Percentiles rank a stretch among this genome's conserved stretches.
phyloP scores from a whole-genome alignment of 345 rosid species.

The Balakata baccata region DNA sequence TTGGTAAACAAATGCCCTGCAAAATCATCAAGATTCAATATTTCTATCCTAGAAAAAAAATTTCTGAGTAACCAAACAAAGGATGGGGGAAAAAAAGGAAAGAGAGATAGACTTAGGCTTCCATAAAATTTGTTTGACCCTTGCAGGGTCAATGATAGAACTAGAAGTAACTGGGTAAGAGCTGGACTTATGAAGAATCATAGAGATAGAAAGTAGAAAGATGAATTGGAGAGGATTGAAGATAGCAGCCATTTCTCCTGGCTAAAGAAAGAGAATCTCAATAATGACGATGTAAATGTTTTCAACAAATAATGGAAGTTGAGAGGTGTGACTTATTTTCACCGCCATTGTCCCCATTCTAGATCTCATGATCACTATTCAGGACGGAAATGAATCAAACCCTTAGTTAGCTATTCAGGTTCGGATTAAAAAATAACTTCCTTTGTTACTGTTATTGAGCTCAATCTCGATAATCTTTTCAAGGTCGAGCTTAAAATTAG shows the following conservation, averaged over 20 bases:
- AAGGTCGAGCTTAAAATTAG: too few species aligned
- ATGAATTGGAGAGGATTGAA: slow-evolving; percentile 24
- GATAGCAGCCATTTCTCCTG: slow-evolving; percentile 12
- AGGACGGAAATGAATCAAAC: too few species aligned
- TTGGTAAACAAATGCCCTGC: slow-evolving; percentile 87
- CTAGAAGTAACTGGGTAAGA: slow-evolving; percentile 50
- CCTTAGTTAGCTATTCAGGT: too few species aligned
- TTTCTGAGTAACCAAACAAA: not conserved
- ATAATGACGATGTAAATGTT: too few species aligned
- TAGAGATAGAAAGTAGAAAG: slow-evolving; percentile 34
- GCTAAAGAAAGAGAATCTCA: not conserved
- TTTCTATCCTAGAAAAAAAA: not conserved
- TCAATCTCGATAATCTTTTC: too few species aligned
- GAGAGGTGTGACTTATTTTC: too few species aligned
- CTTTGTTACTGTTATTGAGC: too few species aligned
- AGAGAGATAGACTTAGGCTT: slow-evolving; percentile 58
- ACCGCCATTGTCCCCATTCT: too few species aligned
- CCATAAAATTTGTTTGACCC: slow-evolving; percentile 83
- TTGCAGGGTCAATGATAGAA: slow-evolving; percentile 70
- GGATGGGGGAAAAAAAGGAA: not conserved
- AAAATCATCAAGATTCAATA: not conserved
- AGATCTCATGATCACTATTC: too few species aligned
- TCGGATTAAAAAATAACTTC: too few species aligned
- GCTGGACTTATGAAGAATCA: slow-evolving; percentile 35
- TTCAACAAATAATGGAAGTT: too few species aligned